These are phyloP conservation scores for Posidonia oceanica DNA, from an alignment of 116 monocot species.

Conservation along the genomic window DNA sequence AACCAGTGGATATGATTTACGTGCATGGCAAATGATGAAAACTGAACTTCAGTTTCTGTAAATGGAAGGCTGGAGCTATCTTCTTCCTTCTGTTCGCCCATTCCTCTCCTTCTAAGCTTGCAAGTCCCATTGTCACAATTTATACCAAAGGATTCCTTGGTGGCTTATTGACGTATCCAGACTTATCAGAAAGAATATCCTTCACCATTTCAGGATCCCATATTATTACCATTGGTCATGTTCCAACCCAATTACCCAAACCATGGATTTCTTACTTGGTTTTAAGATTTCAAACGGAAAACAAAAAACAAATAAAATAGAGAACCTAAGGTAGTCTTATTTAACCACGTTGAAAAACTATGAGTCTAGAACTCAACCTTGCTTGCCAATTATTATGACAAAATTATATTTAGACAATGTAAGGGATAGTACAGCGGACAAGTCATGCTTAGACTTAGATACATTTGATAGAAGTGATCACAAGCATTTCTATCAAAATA, in stretches of 20 bases:
- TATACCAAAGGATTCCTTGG: slow-evolving; percentile 11
- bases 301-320: no score
- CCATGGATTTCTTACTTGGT: slow-evolving; percentile 21
- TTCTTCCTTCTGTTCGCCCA: slow-evolving; percentile 43
- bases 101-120: slow-evolving; percentile 31
- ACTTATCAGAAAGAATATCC: slow-evolving; percentile 29
- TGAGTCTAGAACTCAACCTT: no score
- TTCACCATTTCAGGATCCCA: slow-evolving; percentile 35
- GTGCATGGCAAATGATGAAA: background rate
- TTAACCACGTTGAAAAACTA: no score
- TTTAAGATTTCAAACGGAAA: background rate
- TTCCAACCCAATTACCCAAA: slow-evolving; percentile 47
- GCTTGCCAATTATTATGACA: no score
- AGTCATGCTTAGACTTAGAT: no score
- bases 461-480: no score
- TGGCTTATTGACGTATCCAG: slow-evolving; percentile 16
- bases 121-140: slow-evolving; percentile 17
- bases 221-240: slow-evolving; percentile 28
- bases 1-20: background rate
- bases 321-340: no score
- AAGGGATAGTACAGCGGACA: no score
- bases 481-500: no score
- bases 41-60: slow-evolving; percentile 48
- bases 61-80: slow-evolving; percentile 50
- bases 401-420: no score